Base-by-base conservation (phyloP, 1,284 basidiomycete species). In the Pseudozyma hubeiensis region DNA sequence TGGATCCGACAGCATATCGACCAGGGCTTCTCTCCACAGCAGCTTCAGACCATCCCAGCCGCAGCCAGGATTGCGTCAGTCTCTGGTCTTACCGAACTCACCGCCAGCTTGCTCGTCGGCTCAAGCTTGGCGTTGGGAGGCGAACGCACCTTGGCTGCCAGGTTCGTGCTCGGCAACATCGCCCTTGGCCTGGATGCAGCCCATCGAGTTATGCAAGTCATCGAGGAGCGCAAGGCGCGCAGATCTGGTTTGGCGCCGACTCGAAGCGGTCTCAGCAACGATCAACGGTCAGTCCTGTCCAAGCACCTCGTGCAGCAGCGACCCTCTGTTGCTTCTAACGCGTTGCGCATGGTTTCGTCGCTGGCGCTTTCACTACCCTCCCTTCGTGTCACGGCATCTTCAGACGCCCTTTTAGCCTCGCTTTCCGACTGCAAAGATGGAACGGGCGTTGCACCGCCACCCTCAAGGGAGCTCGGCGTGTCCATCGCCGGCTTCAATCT, bases 121-220 rank as follows among this genome's bases (percentile, higher is more conserved):
- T 68, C 72, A 30, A 62, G 58, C 46, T 56, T 78, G 35, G 54
- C 53, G 1, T 39, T 81, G 6, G 51, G 60, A 31, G 67, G 61
- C 9, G 64, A 70, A 17, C 62, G 72, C 30, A 71, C 65, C 7
- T 44, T 81, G 17, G 55, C 78, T 19, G 43, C 70, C 19, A 54
- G 52, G n/a, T 40, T 81, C 16, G 39, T 41, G 14, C 53, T 80
- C 6, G 65, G 72, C n/a, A 61, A 65, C 39, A 60, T 62, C 3
- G 44, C 44, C 0, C 31, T 81, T 8, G 78, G 78, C 0, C n/a
- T 78, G 8, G 79, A 76, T 44, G 70, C 78, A 17, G 58, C 70
- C 2, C 55, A 68, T 39, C 58, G 75, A 5, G 58, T 68, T 14
- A 45, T 75, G 33, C 49, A 51, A 35, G 45, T 75, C 24, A 7